Conservation (phyloP, 2,329 filamentous ascomycete species). For the Colletotrichum sp. region DNA sequence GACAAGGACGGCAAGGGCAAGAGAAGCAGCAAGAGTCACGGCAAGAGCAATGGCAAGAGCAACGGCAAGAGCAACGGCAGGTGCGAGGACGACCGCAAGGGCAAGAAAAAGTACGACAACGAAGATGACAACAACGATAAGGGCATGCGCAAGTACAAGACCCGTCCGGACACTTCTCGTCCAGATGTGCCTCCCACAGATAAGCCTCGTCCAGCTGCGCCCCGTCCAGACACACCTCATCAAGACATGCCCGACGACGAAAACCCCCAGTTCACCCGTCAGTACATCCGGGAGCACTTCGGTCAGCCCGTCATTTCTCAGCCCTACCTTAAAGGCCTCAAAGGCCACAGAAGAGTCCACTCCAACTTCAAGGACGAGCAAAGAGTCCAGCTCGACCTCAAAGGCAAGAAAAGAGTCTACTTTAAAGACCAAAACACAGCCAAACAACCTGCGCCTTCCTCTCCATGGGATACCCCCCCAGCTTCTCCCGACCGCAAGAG, state of each 20-base stretch:
- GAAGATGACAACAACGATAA: neutral
- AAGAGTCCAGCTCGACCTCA: neutral
- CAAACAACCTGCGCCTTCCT: neutral
- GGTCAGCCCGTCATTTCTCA: neutral
- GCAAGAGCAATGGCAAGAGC: too few species aligned
- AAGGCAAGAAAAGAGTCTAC: neutral
- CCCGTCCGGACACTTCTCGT: neutral
- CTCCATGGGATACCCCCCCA: neutral
- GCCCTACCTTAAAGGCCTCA: neutral
- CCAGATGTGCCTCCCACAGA: neutral
- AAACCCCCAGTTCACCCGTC: neutral
- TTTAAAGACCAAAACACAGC: neutral
- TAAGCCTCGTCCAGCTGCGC: neutral
- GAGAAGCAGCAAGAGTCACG: neutral
- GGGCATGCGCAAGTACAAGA: neutral
- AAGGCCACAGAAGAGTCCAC: neutral
- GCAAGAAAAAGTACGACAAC: neutral
- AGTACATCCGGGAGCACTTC: neutral
- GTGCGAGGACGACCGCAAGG: neutral
- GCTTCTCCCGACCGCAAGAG: neutral
- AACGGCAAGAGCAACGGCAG: neutral
- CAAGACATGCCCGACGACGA: neutral
- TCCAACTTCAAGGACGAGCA: neutral
- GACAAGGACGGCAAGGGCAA: neutral
- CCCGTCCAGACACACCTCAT: neutral